Evolutionary conservation across 495 filamentous ascomycete species (phyloP), one percentile per base, ranked within the genome.

Genomic region (Amphirosellinia nigrospora): DNA sequence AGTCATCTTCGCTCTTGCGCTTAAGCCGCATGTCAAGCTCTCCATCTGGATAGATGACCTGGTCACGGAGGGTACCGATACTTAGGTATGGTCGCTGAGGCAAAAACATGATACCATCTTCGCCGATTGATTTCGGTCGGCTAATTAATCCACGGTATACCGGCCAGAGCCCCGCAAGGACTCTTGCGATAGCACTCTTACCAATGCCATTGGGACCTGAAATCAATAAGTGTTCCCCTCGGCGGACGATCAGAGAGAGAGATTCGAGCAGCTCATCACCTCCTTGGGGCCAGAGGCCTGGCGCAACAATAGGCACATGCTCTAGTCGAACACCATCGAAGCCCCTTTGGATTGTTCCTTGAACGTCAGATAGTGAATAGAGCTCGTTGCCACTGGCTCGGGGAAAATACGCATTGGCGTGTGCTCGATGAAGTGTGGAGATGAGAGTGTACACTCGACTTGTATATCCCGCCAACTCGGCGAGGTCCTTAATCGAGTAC

Each of bases 401-500:
- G 21, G 86, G 86, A 71, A 90, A 90, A 80, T 99, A 98, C 0
- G 93, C 91, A 73, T 91, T 87, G 36, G 96, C 94, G 72, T 99
- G 94, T 0, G 96, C 94, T 39, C 96, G 89, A 76, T 99, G 96
- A 34, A 99, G 89, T 0, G 95, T 96, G 6, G 93, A 93, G 72
- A 98, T 96, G 32, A 99, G 87, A 39, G 92, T 94, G 82, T 97
- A 99, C 15, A 99, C 94, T 19, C 96, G 92, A 21, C 93, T 97
- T 1, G 96, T 98, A 81, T 95, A 93, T 39, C 96, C 96, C 2
- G 96, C 96, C 19, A 99, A 83, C 79, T 98, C 96, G 10, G 94
- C 94, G 38, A 99, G 91, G 74, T 99, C 96, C 82, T 99, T 99
- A 82, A 99, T 94, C 71, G 91, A 93, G 82, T 98, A 98, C 96